phyloP scores from a whole-genome alignment of 495 filamentous ascomycete species.

The Viridothelium virens region DNA sequence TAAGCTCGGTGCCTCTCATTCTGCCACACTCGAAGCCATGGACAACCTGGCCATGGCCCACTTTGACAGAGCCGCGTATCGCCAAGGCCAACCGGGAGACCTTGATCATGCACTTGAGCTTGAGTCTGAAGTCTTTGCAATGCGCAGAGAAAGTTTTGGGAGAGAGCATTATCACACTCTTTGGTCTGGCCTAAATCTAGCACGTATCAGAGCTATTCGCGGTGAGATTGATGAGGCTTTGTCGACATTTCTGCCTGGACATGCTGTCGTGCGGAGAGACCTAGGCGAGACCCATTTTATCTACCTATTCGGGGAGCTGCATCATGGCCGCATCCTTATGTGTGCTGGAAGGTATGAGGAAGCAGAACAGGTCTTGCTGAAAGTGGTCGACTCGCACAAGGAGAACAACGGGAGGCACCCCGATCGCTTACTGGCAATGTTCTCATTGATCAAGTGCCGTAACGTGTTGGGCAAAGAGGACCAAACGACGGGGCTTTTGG shows the following conservation, averaged over 20 bases:
- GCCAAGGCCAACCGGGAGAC: constrained; percentile 4
- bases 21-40: constrained; percentile 23
- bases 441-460: constrained; percentile 21
- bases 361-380: constrained; percentile 19
- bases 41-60: constrained; percentile 28
- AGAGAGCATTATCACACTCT: constrained; percentile 31
- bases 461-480: constrained; percentile 21
- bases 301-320: constrained; percentile 20
- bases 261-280: constrained; percentile 21
- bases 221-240: constrained; percentile 21
- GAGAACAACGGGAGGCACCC: constrained; percentile 22
- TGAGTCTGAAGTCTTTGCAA: constrained; percentile 18
- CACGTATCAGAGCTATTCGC: constrained; percentile 22
- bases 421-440: constrained; percentile 25
- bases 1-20: constrained; percentile 19
- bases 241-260: constrained; percentile 17
- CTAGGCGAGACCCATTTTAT: constrained; percentile 24
- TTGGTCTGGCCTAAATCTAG: constrained; percentile 25
- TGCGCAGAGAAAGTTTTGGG: constrained; percentile 23
- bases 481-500: constrained; percentile 18
- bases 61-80: constrained; percentile 14
- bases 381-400: constrained; percentile 20
- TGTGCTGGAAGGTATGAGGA: constrained; percentile 17
- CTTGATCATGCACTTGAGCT: constrained; percentile 10
- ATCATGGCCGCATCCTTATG: constrained; percentile 22